These are phyloP conservation scores for Didymella lethalis DNA, from an alignment of 2,329 filamentous ascomycete species.

Conservation along the genomic window DNA sequence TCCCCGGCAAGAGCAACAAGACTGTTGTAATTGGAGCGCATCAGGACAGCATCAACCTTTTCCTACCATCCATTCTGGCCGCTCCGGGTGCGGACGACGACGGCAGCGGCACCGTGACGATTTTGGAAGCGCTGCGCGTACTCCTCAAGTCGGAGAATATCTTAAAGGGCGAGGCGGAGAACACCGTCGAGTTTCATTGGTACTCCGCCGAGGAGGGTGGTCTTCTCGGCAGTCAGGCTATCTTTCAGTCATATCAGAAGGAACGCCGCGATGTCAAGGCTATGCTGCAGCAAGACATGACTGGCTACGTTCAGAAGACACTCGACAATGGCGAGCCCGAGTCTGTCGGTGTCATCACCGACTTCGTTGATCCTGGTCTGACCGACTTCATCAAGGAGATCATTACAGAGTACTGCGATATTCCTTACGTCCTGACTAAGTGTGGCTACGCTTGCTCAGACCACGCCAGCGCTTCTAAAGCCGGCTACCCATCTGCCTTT, in stretches of 20 bases:
- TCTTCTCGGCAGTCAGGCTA: conserved; percentile 84
- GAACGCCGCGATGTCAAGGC: conserved; percentile 80
- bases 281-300: conserved; percentile 98
- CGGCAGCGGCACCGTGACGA: conserved; percentile 91
- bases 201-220: conserved; percentile 92
- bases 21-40: conserved; percentile 91
- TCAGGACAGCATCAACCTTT: conserved; percentile 84
- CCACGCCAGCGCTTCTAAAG: conserved; percentile 76
- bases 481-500: conserved; percentile 77
- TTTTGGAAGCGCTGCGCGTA: conserved; percentile 86
- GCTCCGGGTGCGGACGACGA: conserved; percentile 97
- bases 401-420: conserved; percentile 85
- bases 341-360: conserved; percentile 89
- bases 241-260: conserved; percentile 83
- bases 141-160: conserved; percentile 78
- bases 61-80: conserved; percentile 80
- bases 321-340: conserved; percentile 82
- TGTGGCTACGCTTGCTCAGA: conserved; percentile 87
- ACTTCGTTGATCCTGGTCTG: conserved; percentile 83
- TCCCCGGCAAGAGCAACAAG: conserved; percentile 83
- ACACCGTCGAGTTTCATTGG: conserved; percentile 97
- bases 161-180: conserved; percentile 73
- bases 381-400: conserved; percentile 92
- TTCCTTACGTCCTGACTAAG: conserved; percentile 86
- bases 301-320: conserved; percentile 81